Conservation (phyloP, 129 eudicot genomes). For the Centaurea solstitialis region DNA sequence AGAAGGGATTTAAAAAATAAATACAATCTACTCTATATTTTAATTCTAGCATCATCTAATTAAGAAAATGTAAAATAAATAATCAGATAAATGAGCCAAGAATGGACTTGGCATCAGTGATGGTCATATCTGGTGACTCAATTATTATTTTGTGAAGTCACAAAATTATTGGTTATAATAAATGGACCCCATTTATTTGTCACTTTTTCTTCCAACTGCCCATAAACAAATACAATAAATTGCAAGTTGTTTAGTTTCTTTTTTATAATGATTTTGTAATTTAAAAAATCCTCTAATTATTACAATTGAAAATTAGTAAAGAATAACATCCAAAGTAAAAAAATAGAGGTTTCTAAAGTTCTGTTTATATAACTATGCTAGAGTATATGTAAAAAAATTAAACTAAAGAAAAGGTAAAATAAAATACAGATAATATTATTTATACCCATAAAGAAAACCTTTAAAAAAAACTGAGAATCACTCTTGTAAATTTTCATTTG, state of each 20-base stretch:
- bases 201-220: constrained; percentile 10
- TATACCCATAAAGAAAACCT: no score
- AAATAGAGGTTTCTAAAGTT: not conserved
- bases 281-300: not conserved
- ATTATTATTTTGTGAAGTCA: constrained; percentile 10
- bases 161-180: constrained; percentile 10
- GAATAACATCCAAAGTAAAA: not conserved
- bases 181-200: constrained; percentile 27
- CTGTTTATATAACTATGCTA: not conserved
- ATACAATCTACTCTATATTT: no score
- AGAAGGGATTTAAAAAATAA: no score
- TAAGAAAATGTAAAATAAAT: no score
- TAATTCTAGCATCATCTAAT: no score
- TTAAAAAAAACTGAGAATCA: no score
- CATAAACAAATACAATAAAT: constrained; percentile 1
- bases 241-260: not conserved
- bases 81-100: not conserved
- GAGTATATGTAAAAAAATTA: no score
- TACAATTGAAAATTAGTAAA: not conserved
- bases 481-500: no score
- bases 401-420: no score
- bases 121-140: constrained; percentile 13
- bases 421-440: no score
- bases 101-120: constrained; percentile 6
- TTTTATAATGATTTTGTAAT: not conserved